Percentiles rank a stretch among this genome's conserved stretches.
Conservation (phyloP, 2,329 filamentous ascomycete species). For the Claviceps monticola region DNA sequence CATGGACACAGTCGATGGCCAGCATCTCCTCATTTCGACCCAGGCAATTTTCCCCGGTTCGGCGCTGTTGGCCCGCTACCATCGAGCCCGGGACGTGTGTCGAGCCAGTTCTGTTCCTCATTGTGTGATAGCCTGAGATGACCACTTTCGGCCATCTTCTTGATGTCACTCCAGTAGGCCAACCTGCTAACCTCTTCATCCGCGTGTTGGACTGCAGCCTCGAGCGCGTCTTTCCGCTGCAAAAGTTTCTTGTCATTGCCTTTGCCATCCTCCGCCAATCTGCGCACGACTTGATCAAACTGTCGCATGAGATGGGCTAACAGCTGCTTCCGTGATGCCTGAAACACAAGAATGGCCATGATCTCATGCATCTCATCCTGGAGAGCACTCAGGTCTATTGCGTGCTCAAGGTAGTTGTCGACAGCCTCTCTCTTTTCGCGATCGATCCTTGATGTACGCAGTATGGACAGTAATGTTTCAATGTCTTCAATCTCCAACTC, state of each 20-base stretch:
- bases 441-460: constrained; percentile 66
- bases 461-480: constrained; percentile 50
- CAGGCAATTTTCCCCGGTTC: constrained; percentile 10
- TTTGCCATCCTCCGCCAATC: constrained; percentile 24
- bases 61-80: constrained; percentile 34
- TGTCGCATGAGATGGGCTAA: constrained; percentile 55
- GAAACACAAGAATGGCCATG: constrained; percentile 79
- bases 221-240: constrained; percentile 50
- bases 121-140: constrained; percentile 32
- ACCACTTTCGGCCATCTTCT: constrained; percentile 46
- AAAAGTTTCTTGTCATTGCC: constrained; percentile 19
- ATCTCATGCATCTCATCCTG: constrained; percentile 68
- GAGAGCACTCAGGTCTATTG: constrained; percentile 63
- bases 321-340: constrained; percentile 68
- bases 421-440: constrained; percentile 81
- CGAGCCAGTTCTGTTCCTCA: constrained; percentile 19
- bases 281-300: constrained; percentile 27
- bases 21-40: neutral
- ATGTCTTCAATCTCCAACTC: constrained; percentile 48
- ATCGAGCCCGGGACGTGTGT: constrained; percentile 37
- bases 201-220: constrained; percentile 59
- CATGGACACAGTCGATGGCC: neutral
- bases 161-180: constrained; percentile 81
- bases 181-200: constrained; percentile 68
- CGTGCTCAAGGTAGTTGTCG: constrained; percentile 67